Base-by-base conservation (phyloP, 768 basidiomycete species). In the Leucocoprinus birnbaumii region DNA sequence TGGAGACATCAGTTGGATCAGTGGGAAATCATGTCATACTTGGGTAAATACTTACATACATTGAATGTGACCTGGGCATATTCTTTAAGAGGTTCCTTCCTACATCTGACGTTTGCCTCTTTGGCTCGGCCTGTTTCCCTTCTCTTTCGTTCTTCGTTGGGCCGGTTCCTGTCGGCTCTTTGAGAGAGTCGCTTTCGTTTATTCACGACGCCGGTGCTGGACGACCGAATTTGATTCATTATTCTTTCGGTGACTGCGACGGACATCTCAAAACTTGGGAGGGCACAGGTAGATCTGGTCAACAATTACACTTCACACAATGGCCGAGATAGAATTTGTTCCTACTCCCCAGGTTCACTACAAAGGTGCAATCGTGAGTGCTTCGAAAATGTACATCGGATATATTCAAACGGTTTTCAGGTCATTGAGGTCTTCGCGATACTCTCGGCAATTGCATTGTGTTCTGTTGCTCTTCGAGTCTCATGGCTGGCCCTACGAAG, bases 381-480 rank as follows among this genome's bases (percentile, higher is more conserved):
- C 22, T 22, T 43, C 47, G 34, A 21, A 21, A 44, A 25, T 4
- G 26, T n/a, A 26, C 35, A 11, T 45, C n/a, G 54, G 40, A 45
- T 35, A n/a, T 24, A 27, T 2, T 44, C 13, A 34, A 44, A 11
- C 31, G 18, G 25, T 37, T 44, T 11, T 31, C 42, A 80, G 80
- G 73, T 74, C 51, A 74, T 83, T 56, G 75, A 78, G 54, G 68
- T 71, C 19, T 82, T 86, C 61, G 80, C 85, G 16, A 55, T 80
- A 42, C 62, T 85, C 26, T 84, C 85, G 8, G 67, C 80, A 18
- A 53, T 82, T 31, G 83, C 82, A 3, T 65, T 88, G 38, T 61
- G 73, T 18, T 78, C 77, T 13, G 77, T 87, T 48, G 71, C 70
- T 52, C 52, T 75, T 26, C 78, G 83, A 55, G 71, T 78, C 35